Conservation (phyloP, 1,284 basidiomycete genomes). For the Laetiporus sulphureus region DNA sequence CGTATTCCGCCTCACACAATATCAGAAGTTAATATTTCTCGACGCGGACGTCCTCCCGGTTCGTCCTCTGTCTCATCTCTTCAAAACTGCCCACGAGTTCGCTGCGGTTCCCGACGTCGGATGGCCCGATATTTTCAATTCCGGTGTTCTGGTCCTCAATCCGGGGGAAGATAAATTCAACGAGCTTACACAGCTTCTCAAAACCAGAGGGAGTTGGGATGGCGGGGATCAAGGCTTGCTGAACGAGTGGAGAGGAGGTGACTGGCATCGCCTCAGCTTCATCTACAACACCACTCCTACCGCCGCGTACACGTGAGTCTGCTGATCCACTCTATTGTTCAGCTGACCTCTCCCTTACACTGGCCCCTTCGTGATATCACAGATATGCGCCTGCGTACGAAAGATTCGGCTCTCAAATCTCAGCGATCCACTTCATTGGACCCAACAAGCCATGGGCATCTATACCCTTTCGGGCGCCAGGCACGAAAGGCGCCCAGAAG, state of each 20-base stretch:
- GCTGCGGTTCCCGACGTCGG: slow-evolving; percentile 94
- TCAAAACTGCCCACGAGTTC: slow-evolving; percentile 68
- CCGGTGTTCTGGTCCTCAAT: slow-evolving; percentile 85
- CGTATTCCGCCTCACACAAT: slow-evolving; percentile 85
- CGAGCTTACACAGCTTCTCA: slow-evolving; percentile 62
- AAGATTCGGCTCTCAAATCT: slow-evolving; percentile 85
- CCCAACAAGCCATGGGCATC: slow-evolving; percentile 89
- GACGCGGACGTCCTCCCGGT: slow-evolving; percentile 95
- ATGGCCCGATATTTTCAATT: slow-evolving; percentile 99
- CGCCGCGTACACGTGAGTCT: slow-evolving; percentile 88
- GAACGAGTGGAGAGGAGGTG: slow-evolving; percentile 85
- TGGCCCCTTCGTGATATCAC: slow-evolving; percentile 3
- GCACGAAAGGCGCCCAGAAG: slow-evolving; percentile 27
- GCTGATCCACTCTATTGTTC: slow-evolving; percentile 11
- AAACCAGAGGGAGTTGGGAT: slow-evolving; percentile 86
- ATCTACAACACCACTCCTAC: slow-evolving; percentile 97
- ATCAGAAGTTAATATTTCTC: slow-evolving; percentile 87
- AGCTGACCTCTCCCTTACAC: slow-evolving; percentile 3
- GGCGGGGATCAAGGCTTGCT: slow-evolving; percentile 95
- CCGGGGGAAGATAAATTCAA: slow-evolving; percentile 82
- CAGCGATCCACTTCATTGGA: slow-evolving; percentile 92
- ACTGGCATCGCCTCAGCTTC: slow-evolving; percentile 92
- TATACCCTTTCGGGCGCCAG: slow-evolving; percentile 59
- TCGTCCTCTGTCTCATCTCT: slow-evolving; percentile 84
- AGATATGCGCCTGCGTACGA: slow-evolving; percentile 95